phyloP scores from a whole-genome alignment of 306 rosid species.

The Lotus japonicus region DNA sequence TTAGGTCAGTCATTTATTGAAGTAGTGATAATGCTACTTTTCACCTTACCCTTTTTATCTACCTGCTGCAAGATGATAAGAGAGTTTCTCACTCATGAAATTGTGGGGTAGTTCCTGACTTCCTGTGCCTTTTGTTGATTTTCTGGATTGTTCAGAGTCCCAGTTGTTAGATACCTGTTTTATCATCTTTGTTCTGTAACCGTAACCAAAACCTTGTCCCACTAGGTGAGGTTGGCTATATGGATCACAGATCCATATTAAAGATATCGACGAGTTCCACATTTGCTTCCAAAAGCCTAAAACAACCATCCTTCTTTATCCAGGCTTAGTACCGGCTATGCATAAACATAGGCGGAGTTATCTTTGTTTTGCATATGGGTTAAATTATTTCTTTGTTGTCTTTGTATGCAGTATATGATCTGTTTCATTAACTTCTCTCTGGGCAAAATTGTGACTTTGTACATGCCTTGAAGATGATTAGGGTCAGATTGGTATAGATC shows the following conservation, averaged over 20 bases:
- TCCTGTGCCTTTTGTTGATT: not conserved
- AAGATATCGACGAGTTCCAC: too few species aligned
- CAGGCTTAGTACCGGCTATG: too few species aligned
- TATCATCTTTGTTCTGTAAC: not conserved
- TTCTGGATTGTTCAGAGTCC: not conserved
- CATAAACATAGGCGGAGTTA: not conserved
- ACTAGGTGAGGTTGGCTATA: too few species aligned
- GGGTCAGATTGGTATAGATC: not conserved
- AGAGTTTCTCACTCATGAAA: not conserved
- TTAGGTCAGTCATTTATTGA: not conserved
- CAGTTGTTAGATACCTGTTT: not conserved
- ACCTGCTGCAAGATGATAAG: constrained; percentile 6
- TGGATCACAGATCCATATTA: too few species aligned
- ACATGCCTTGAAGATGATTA: not conserved
- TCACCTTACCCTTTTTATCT: not conserved
- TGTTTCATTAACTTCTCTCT: not conserved
- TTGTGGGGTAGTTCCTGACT: not conserved
- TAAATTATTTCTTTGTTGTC: not conserved
- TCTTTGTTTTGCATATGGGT: not conserved
- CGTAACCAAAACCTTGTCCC: too few species aligned
- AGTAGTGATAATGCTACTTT: not conserved
- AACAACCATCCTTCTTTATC: too few species aligned
- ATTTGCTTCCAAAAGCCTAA: too few species aligned
- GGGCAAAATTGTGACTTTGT: not conserved
- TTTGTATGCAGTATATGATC: not conserved